phyloP scores from a whole-genome alignment of 352 stramenopile genomes.

The Phytophthora foliorum region DNA sequence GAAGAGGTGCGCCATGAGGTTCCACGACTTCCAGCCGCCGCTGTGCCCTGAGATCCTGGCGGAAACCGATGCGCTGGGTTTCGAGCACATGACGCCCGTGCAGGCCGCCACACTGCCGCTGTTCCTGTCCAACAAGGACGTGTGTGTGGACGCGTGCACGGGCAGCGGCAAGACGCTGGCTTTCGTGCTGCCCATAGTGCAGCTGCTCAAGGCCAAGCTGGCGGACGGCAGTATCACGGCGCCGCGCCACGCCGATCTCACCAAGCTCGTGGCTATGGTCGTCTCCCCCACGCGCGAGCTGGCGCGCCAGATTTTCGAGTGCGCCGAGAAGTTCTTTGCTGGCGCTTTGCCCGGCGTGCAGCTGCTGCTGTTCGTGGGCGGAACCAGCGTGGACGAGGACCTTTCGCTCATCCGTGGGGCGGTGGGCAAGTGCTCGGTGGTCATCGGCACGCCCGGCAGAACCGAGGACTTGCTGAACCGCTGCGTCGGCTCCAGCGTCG shows the following conservation, averaged over 20 bases:
- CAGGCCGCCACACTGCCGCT: slow-evolving; percentile 92
- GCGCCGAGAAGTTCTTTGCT: slow-evolving; percentile 69
- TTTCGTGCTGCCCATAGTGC: slow-evolving; percentile 95
- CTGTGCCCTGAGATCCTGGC: slow-evolving; percentile 79
- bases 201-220: slow-evolving; percentile 87
- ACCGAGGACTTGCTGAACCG: slow-evolving; percentile 90
- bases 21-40: slow-evolving; percentile 84
- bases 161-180: slow-evolving; percentile 96
- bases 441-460: slow-evolving; percentile 87
- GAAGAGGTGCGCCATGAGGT: slow-evolving; percentile 58
- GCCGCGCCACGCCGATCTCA: slow-evolving; percentile 57
- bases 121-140: slow-evolving; percentile 95
- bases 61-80: slow-evolving; percentile 83
- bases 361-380: slow-evolving; percentile 92
- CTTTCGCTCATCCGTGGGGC: slow-evolving; percentile 68
- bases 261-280: slow-evolving; percentile 86
- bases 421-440: slow-evolving; percentile 72
- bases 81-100: slow-evolving; percentile 93
- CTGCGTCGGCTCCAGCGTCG: slow-evolving; percentile 80
- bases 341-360: slow-evolving; percentile 71
- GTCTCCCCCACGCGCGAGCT: slow-evolving; percentile 92
- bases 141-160: slow-evolving; percentile 95
- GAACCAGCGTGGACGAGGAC: slow-evolving; percentile 91
- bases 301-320: slow-evolving; percentile 88
- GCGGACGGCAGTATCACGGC: slow-evolving; percentile 65